Evolutionary conservation across 352 stramenopile species (phyloP), one percentile per base, ranked within the genome.

Genomic region (Phytopythium oedochilum): DNA sequence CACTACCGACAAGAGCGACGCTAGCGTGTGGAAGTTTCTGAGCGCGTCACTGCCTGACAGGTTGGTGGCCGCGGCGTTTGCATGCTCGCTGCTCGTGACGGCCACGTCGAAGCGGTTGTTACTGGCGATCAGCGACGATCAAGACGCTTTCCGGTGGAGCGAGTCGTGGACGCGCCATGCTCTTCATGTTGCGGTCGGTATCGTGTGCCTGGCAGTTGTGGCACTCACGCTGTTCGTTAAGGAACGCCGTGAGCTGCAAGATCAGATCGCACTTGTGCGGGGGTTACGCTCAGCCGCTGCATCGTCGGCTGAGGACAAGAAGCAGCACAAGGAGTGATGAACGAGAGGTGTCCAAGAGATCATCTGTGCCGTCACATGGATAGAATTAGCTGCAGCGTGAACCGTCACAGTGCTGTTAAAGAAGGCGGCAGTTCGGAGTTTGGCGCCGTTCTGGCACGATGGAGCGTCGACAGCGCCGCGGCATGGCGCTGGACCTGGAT

Each of bases 1-100:
- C 23, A 28, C 8, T 15, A 52, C 10, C 40, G 20, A 0, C 29
- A 50, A 59, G 15, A 32, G 15, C 0, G 45, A 20, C 23, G 59
- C 65, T 40, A 34, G 23, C 4, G 53, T 66, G 11, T 18, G 58
- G 2, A 52, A 48, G 1, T 88, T 91, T 57, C 86, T 75, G 71
- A 61, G 66, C 34, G 61, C 63, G 17, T 80, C 78, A 17, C 63
- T 88, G 3, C 80, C 80, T 0, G 57, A 88, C 64, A 61, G 59
- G 29, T 34, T 78, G 2, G 80, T 91, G 40, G 46, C 88, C 29
- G 6, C 54, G 14, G 73, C 71, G 32, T 88, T 88, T 43, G 47
- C 66, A 5, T 35, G 10, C 5, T 79, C 75, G 31, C 68, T 88
- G 22, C 34, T 15, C 0, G 58, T 91, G 28, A 75, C 73, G 10